Evolutionary conservation across 192 early-diverging fungal species (phyloP).

Genomic region (Coemansia sp.): DNA sequence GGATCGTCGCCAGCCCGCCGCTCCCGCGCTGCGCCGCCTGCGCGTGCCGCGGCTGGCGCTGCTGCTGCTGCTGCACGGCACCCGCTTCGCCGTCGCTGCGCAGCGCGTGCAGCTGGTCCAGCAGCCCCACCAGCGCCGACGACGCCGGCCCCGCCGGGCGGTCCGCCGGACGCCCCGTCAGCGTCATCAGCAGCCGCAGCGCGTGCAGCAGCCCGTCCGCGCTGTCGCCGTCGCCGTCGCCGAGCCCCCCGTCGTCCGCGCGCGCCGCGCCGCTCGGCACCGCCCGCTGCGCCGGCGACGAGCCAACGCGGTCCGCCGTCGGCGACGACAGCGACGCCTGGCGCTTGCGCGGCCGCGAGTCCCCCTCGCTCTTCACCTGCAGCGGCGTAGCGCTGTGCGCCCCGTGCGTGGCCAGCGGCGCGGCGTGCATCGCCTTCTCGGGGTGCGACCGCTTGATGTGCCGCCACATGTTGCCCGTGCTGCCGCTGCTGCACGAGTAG

Average conservation of each 20-base stretch:
- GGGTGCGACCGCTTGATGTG: slow-evolving; percentile 54
- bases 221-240: slow-evolving; percentile 7
- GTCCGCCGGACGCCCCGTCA: slow-evolving; percentile 16
- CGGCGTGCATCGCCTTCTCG: slow-evolving; percentile 43
- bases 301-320: slow-evolving; percentile 16
- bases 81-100: slow-evolving; percentile 1
- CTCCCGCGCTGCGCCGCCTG: background rate
- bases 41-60: background rate
- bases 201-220: slow-evolving; percentile 39
- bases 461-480: slow-evolving; percentile 55
- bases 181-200: slow-evolving; percentile 30
- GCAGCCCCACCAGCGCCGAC: slow-evolving; percentile 15
- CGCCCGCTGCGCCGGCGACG: slow-evolving; percentile 8
- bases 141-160: slow-evolving; percentile 1
- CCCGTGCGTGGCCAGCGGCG: slow-evolving; percentile 45
- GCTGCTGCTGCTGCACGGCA: background rate
- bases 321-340: slow-evolving; percentile 50
- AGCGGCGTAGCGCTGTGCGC: slow-evolving; percentile 15
- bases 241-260: background rate
- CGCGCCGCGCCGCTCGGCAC: slow-evolving; percentile 10
- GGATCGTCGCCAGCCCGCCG: slow-evolving; percentile 12
- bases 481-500: slow-evolving; percentile 54
- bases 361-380: slow-evolving; percentile 15
- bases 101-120: slow-evolving; percentile 18
- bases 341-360: slow-evolving; percentile 42